Conservation (phyloP, 352 stramenopile genomes). For the Phytophthora vignae region DNA sequence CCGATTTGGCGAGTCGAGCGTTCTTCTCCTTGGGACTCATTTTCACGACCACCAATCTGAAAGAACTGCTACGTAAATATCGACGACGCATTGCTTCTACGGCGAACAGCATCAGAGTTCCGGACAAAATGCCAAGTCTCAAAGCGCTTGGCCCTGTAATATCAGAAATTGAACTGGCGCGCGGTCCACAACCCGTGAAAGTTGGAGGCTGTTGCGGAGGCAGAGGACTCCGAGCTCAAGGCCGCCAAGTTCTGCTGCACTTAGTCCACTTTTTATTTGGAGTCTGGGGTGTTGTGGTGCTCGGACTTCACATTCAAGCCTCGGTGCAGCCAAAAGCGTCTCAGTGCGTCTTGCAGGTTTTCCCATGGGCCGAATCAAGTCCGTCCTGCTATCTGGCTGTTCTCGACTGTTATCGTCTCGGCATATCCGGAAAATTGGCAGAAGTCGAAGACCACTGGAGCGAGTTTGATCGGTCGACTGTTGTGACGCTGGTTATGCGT, state of each 20-base stretch:
- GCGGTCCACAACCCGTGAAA: neutral
- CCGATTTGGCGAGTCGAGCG: slow-evolving; percentile 19
- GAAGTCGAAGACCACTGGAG: slow-evolving; percentile 14
- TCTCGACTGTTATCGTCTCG: slow-evolving; percentile 29
- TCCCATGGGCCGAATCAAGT: slow-evolving; percentile 23
- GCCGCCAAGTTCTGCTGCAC: slow-evolving; percentile 5
- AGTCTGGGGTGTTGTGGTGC: slow-evolving; percentile 11
- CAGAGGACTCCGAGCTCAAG: neutral
- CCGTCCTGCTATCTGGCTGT: slow-evolving; percentile 34
- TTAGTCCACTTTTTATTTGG: neutral
- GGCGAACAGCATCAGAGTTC: neutral
- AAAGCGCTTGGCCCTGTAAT: neutral
- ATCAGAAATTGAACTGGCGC: neutral
- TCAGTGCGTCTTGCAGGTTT: slow-evolving; percentile 17
- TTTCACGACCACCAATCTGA: slow-evolving; percentile 27
- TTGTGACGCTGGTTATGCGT: slow-evolving; percentile 28
- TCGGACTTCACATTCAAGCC: slow-evolving; percentile 23
- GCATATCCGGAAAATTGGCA: neutral
- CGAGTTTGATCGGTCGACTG: slow-evolving; percentile 23
- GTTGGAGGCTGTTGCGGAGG: neutral
- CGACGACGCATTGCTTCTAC: neutral
- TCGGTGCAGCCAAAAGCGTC: neutral
- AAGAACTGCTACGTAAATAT: slow-evolving; percentile 14
- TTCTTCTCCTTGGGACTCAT: slow-evolving; percentile 28
- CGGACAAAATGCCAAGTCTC: neutral